phyloP scores from a whole-genome alignment of 768 basidiomycete species.

The Obba rivulosa region DNA sequence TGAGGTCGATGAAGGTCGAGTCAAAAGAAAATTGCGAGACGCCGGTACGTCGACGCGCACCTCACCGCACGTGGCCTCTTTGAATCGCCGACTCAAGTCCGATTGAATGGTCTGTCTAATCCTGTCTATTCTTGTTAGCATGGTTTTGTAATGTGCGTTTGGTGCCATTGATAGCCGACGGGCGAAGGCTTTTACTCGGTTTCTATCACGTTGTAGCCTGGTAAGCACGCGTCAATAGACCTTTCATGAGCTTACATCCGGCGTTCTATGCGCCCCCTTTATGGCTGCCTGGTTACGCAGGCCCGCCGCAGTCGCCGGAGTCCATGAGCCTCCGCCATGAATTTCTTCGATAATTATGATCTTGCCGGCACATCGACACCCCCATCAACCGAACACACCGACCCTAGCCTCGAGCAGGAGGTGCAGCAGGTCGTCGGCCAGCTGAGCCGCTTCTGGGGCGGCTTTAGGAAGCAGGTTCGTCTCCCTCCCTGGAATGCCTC shows the following conservation, averaged over 20 bases:
- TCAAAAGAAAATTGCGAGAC: conserved; percentile 11
- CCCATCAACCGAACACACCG: conserved; percentile 37
- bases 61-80: conserved; percentile 9
- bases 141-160: too few relatives aligned
- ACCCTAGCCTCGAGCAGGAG: conserved; percentile 73
- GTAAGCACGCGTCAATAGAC: too few relatives aligned
- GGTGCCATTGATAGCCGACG: too few relatives aligned
- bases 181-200: too few relatives aligned
- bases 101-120: background rate
- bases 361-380: conserved; percentile 45
- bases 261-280: too few relatives aligned
- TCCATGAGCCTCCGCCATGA: conserved; percentile 38
- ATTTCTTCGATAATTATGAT: conserved; percentile 70
- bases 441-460: conserved; percentile 84
- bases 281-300: too few relatives aligned
- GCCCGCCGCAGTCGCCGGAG: too few relatives aligned
- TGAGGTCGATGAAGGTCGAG: conserved; percentile 5
- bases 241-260: too few relatives aligned
- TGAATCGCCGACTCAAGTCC: background rate
- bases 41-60: conserved; percentile 7
- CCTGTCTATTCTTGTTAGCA: background rate
- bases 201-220: too few relatives aligned
- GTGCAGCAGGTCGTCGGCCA: conserved; percentile 87
- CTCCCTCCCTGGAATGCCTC: background rate
- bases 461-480: conserved; percentile 81